Evolutionary conservation across 2,329 filamentous ascomycete species (phyloP), one percentile per base, ranked within the genome.

Genomic region (Zymoseptoria passerinii): DNA sequence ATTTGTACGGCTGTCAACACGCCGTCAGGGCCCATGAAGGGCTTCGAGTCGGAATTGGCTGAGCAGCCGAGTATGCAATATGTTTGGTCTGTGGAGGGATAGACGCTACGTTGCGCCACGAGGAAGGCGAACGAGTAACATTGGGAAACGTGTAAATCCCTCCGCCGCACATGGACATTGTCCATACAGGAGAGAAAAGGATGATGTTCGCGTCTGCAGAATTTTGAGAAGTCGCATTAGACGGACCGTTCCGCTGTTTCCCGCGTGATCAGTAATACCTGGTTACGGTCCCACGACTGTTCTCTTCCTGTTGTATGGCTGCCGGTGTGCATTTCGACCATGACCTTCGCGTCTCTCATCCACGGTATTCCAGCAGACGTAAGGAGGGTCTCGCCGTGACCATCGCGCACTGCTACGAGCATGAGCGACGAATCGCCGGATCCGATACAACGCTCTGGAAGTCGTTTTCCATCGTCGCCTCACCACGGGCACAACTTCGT

Each of bases 41-140:
- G 64, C 64, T 66, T 60, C 66, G 60, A 68, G 68, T 70, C 69
- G 70, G 70, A 67, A 59, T 58, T 66, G 70, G 65, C 67, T 67
- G 63, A 53, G 29, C 44, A 61, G 59, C 60, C 64, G 61, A 67
- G 65, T 66, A 61, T 70, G 70, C 70, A 72, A 71, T 72, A 65
- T 64, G 27, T 66, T 69, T 64, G 58, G 53, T 71, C 68, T 70
- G 68, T 71, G 69, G 59, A 65, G 63, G 63, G 68, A 67, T 64
- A 65, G 70, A 73, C 70, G 66, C 71, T 69, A 54, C 63, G 59
- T 61, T 63, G 58, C 54, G 63, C 61, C 65, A 67, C 65, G 61
- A 58, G 56, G 66, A 55, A 63, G 64, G 58, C 52, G 58, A 56
- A 58, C 51, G 54, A 57, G 65, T 50, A 61, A 61, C 58, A 50